A percentile compares a stretch with the other conserved stretches of the same genome.
phyloP scores from a whole-genome alignment of 2,329 filamentous ascomycete genomes.

The Acrocalymma vagum region DNA sequence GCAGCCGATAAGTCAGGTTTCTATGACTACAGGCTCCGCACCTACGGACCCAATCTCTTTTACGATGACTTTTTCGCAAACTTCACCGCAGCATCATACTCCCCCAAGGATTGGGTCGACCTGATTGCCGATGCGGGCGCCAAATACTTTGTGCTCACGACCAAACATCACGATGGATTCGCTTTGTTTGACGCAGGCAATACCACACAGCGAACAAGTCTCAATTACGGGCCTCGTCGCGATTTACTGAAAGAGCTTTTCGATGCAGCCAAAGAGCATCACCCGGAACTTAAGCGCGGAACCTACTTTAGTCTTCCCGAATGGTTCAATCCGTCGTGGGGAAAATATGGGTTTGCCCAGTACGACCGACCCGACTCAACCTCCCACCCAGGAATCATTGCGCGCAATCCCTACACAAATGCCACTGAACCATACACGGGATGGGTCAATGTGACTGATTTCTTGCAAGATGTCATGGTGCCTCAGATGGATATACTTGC shows the following conservation, averaged over 20 bases:
- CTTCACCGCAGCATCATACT: constrained; percentile 53
- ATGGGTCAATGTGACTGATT: constrained; percentile 53
- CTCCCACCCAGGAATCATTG: constrained; percentile 11
- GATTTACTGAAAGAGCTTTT: constrained; percentile 54
- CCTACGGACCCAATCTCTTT: constrained; percentile 57
- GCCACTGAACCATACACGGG: constrained; percentile 54
- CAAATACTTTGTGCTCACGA: constrained; percentile 54
- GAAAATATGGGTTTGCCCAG: constrained; percentile 47
- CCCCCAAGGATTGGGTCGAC: constrained; percentile 60
- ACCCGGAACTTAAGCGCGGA: constrained; percentile 53
- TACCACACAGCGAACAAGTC: constrained; percentile 51
- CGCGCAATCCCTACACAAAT: constrained; percentile 50
- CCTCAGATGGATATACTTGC: constrained; percentile 57
- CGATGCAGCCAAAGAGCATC: constrained; percentile 51
- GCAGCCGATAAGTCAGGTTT: constrained; percentile 53
- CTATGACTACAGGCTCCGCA: constrained; percentile 60
- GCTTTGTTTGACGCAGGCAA: constrained; percentile 53
- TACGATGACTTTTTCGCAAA: constrained; percentile 65
- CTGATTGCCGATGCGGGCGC: constrained; percentile 61
- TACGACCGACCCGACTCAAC: constrained; percentile 14
- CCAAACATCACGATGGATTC: constrained; percentile 59
- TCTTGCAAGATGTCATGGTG: constrained; percentile 51
- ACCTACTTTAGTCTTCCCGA: constrained; percentile 57
- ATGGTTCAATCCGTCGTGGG: constrained; percentile 57
- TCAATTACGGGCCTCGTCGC: constrained; percentile 50